Evolutionary conservation across 495 filamentous ascomycete genomes (phyloP), one percentile per base, ranked within the genome.

Genomic region (Apodospora peruviana): DNA sequence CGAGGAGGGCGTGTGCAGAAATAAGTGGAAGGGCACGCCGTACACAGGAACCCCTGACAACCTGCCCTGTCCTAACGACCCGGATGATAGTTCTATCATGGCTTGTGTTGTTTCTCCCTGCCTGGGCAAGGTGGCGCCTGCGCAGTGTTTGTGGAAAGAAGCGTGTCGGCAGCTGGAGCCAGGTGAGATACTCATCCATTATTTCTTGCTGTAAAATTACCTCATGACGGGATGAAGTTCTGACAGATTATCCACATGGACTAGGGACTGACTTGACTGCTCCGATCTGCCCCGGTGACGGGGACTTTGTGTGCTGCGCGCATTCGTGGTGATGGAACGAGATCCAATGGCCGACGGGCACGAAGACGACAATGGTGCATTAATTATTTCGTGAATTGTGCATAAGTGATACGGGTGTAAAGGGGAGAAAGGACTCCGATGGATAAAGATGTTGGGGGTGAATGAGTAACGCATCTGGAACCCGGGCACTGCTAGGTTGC

Each of bases 31-130:
- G n/a, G 52, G 52, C 14, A 46, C 35, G 18, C 39, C 52, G 2
- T 55, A 55, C 42, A 55, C 47, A 11, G 52, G 52, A n/a, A 36
- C 10, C 16, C 14, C 17, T 5, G 47, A 32, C 4, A 55, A 55
- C 39, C 51, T 42, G 47, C 52, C 52, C 10, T 55, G 52, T 22
- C 52, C 52, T 22, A 39, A 47, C 23, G 52, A 47, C 0, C 21
- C 52, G 9, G 43, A 43, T 17, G 44, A 51, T 21, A n/a, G n/a
- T 17, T 43, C 47, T 21, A 27, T 55, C 16, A 55, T 55, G 52
- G 52, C 52, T 2, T 55, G 52, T 17, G 38, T 55, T n/a, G 43
- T 55, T 12, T 50, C 46, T 24, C 47, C 52, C 1, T 55, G 52
- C n/a, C 23, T 46, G 11, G 52, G 52, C 1, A 32, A 55, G 38